These are phyloP conservation scores for Ashbya aceris DNA, from an alignment of 1,139 yeast genomes.

Conservation along the genomic window DNA sequence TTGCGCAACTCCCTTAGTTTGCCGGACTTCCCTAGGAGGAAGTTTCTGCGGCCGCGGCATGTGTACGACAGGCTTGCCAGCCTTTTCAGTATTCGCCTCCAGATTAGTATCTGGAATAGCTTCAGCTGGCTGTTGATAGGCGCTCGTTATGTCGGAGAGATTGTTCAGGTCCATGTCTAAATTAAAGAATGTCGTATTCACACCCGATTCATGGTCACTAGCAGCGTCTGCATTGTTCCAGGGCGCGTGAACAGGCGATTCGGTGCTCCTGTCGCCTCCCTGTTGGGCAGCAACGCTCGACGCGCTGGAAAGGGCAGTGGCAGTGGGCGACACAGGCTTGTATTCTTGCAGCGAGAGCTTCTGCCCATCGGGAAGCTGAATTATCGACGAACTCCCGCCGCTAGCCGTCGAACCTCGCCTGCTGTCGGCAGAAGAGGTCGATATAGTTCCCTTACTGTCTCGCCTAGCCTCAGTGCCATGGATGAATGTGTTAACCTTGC, in stretches of 20 bases:
- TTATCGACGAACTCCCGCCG: conserved; percentile 3
- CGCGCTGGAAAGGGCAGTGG: conserved; percentile 1
- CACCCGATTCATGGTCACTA: not conserved
- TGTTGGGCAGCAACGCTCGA: not conserved
- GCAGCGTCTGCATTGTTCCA: not conserved
- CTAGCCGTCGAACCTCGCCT: conserved; percentile 14
- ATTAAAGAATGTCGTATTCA: conserved; percentile 14
- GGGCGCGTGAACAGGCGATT: not conserved
- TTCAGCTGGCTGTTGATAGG: conserved; percentile 5
- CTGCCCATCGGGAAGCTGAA: not conserved
- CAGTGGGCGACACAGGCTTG: conserved; percentile 1
- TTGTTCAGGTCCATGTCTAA: conserved; percentile 26
- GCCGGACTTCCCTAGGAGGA: not conserved
- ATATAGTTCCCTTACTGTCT: conserved; percentile 4
- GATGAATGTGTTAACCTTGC: conserved; percentile 18
- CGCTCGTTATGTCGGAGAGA: conserved; percentile 25
- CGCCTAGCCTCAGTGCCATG: conserved; percentile 11
- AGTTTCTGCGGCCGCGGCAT: conserved; percentile 9
- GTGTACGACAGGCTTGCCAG: conserved; percentile 11
- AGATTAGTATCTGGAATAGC: conserved; percentile 2
- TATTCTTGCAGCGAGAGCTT: not conserved
- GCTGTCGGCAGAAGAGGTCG: conserved; percentile 9
- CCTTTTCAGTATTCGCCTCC: not conserved
- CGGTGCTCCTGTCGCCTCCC: not conserved
- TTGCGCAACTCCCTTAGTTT: conserved; percentile 9